Evolutionary conservation across 2,329 filamentous ascomycete species (phyloP).

Genomic region (Talaromyces sp.): DNA sequence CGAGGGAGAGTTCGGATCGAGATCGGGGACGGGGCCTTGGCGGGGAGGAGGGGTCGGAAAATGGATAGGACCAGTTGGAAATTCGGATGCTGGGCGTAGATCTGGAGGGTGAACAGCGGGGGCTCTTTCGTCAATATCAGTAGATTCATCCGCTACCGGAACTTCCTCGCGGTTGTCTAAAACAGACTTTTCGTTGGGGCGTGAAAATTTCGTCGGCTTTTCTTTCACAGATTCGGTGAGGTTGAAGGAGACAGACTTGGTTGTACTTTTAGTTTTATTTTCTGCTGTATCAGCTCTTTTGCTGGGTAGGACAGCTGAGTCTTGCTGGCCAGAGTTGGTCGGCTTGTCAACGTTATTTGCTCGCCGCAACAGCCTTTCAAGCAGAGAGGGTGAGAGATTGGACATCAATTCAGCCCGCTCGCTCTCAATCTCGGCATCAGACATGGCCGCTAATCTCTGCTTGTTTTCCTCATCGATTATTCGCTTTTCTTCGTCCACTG

Average conservation of each 20-base stretch:
- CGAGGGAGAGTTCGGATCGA: constrained; percentile 75
- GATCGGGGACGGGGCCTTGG: constrained; percentile 55
- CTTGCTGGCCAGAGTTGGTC: neutral
- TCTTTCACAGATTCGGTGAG: constrained; percentile 9
- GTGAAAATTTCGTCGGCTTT: neutral
- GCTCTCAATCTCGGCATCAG: constrained; percentile 70
- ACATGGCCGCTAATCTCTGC: constrained; percentile 70
- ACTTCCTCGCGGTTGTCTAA: constrained; percentile 10
- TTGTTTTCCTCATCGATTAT: constrained; percentile 80
- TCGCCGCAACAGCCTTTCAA: constrained; percentile 70
- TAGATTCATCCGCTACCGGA: constrained; percentile 7
- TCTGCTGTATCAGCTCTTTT: neutral
- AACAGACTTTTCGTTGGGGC: neutral
- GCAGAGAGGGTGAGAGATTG: constrained; percentile 67
- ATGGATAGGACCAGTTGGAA: constrained; percentile 31
- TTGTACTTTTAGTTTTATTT: neutral
- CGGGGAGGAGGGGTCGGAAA: constrained; percentile 42
- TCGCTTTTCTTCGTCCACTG: constrained; percentile 53
- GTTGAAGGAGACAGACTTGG: constrained; percentile 27
- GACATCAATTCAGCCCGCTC: constrained; percentile 75
- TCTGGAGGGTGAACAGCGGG: constrained; percentile 32
- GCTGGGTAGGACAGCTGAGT: neutral
- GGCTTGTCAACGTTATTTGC: constrained; percentile 64
- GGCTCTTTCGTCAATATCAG: constrained; percentile 27
- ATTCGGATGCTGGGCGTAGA: constrained; percentile 35